These are phyloP conservation scores for Pneumocystis oryctolagi DNA, from an alignment of 1,139 yeast genomes.

Conservation along the genomic window DNA sequence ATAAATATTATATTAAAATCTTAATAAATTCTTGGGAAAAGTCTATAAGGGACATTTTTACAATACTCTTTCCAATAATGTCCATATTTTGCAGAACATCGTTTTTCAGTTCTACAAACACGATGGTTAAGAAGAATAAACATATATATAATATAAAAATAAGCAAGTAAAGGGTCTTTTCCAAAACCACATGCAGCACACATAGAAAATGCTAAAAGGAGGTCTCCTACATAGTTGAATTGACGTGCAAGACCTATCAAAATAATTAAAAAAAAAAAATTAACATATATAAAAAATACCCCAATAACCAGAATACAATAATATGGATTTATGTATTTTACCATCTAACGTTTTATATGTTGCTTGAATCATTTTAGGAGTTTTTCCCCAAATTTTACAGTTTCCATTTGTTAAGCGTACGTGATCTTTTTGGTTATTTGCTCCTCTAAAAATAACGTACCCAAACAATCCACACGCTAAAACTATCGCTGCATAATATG, in stretches of 20 bases:
- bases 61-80: constrained; percentile 74
- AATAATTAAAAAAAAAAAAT: not conserved
- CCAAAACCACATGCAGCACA: constrained; percentile 76
- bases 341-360: constrained; percentile 6
- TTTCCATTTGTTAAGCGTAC: constrained; percentile 55
- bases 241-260: constrained; percentile 47
- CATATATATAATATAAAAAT: constrained; percentile 74
- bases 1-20: not conserved
- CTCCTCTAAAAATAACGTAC: constrained; percentile 63
- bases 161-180: constrained; percentile 55
- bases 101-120: constrained; percentile 77
- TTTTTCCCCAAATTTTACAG: constrained; percentile 33
- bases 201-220: constrained; percentile 85
- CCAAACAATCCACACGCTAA: constrained; percentile 42
- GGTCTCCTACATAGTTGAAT: constrained; percentile 88
- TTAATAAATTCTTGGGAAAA: constrained; percentile 72
- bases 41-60: constrained; percentile 67
- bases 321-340: constrained; percentile 43
- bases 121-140: constrained; percentile 71
- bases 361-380: constrained; percentile 7
- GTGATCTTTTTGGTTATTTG: constrained; percentile 72
- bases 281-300: constrained; percentile 23
- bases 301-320: constrained; percentile 94
- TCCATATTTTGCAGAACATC: constrained; percentile 76
- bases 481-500: constrained; percentile 25